These are phyloP conservation scores for Pseudogymnoascus sp. DNA, from an alignment of 2,329 filamentous ascomycete species.

Conservation along the genomic window DNA sequence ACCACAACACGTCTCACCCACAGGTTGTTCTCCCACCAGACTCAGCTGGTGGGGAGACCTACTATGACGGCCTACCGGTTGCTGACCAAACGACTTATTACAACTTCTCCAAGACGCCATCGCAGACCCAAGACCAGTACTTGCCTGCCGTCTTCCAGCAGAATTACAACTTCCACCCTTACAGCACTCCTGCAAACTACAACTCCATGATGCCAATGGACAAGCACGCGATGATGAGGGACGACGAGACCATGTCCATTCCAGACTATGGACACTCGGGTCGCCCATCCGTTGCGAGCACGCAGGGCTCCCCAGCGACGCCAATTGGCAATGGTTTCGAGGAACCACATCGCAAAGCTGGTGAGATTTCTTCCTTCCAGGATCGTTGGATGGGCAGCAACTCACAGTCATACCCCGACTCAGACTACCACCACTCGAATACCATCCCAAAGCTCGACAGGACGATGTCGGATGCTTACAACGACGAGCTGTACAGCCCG, in stretches of 20 bases:
- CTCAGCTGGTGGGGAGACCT: conserved; percentile 35
- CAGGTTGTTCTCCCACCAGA: conserved; percentile 41
- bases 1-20: conserved; percentile 46
- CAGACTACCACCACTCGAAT: conserved; percentile 45
- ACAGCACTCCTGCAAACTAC: conserved; percentile 27
- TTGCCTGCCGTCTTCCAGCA: conserved; percentile 31
- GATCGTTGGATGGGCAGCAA: conserved; percentile 49
- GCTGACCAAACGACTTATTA: conserved; percentile 31
- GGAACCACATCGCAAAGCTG: conserved; percentile 42
- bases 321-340: conserved; percentile 43
- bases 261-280: conserved; percentile 22
- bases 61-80: conserved; percentile 32
- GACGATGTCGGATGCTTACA: conserved; percentile 77
- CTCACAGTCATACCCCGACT: conserved; percentile 50
- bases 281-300: conserved; percentile 46
- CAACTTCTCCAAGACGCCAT: conserved; percentile 26
- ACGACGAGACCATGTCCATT: conserved; percentile 25
- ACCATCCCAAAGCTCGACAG: conserved; percentile 69
- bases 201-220: conserved; percentile 20
- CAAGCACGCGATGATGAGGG: conserved; percentile 16
- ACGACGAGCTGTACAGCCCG: conserved; percentile 77
- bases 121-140: conserved; percentile 26
- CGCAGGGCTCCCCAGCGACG: conserved; percentile 53
- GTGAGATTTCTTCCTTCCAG: conserved; percentile 36
- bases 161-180: conserved; percentile 34